Evolutionary conservation across 2,329 filamentous ascomycete genomes (phyloP).

Genomic region (Aspergillus fischeri): DNA sequence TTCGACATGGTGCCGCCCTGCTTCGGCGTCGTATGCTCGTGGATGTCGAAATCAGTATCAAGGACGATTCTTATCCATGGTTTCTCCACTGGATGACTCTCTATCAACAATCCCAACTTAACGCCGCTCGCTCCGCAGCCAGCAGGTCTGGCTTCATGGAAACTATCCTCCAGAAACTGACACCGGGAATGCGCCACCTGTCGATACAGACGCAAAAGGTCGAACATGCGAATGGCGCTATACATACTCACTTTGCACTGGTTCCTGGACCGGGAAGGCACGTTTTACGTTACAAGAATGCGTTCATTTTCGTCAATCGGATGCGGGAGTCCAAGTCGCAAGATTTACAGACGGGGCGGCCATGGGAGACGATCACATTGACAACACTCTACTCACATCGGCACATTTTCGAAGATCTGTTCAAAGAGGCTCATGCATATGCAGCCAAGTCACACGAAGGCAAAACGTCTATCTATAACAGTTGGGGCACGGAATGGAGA

Average conservation of each 20-base stretch:
- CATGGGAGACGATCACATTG: conserved; percentile 89
- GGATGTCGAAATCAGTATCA: conserved; percentile 91
- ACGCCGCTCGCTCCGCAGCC: conserved; percentile 48
- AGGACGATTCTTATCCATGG: conserved; percentile 92
- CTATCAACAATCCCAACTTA: conserved; percentile 62
- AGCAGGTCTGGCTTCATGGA: conserved; percentile 45
- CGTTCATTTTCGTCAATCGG: conserved; percentile 81
- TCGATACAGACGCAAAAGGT: conserved; percentile 62
- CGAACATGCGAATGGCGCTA: conserved; percentile 61
- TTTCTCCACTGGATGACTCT: conserved; percentile 90
- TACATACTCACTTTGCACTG: conserved; percentile 76
- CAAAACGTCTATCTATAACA: conserved; percentile 88
- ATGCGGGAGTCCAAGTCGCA: conserved; percentile 80
- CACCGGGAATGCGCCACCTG: conserved; percentile 59
- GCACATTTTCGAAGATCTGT: conserved; percentile 84
- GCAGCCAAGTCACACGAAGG: conserved; percentile 79
- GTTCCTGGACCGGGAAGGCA: conserved; percentile 90
- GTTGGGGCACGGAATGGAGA: conserved; percentile 78
- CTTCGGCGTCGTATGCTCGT: conserved; percentile 83
- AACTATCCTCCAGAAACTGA: conserved; percentile 53
- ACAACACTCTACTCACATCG: conserved; percentile 88
- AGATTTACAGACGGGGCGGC: conserved; percentile 74
- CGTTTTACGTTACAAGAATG: conserved; percentile 77
- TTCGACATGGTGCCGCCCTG: conserved; percentile 67
- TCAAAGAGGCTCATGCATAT: conserved; percentile 77